Evolutionary conservation across 495 filamentous ascomycete genomes (phyloP).

Genomic region (Lineolata rhizophorae): DNA sequence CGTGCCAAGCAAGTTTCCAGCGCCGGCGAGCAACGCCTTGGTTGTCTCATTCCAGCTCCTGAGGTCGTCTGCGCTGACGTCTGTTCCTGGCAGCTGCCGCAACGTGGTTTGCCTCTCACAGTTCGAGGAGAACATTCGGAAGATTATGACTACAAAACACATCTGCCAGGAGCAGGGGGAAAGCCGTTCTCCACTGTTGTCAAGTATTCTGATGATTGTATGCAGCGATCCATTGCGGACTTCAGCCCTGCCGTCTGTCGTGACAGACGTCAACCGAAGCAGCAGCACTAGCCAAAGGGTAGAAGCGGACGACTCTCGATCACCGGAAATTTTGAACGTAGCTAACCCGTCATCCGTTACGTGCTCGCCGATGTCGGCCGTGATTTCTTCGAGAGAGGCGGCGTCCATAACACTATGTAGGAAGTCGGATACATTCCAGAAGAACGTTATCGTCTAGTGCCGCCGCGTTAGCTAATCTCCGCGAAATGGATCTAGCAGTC

Average conservation of each 20-base stretch:
- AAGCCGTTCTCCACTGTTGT: constrained; percentile 68
- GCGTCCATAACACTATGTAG: constrained; percentile 29
- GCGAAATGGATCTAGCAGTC: no score
- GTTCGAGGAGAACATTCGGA: constrained; percentile 41
- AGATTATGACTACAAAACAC: constrained; percentile 60
- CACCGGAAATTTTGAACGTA: no score
- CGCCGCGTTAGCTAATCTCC: not conserved
- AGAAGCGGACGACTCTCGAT: constrained; percentile 26
- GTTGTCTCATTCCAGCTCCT: constrained; percentile 57
- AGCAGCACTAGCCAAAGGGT: constrained; percentile 73
- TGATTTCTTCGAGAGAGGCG: constrained; percentile 22
- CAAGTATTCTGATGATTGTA: constrained; percentile 76
- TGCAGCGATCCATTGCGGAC: constrained; percentile 84
- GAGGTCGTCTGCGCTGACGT: constrained; percentile 13
- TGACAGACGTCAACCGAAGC: constrained; percentile 52
- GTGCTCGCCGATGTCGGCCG: constrained; percentile 20
- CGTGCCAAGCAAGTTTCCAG: constrained; percentile 41
- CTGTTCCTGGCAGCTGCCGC: constrained; percentile 5
- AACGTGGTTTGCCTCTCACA: constrained; percentile 8
- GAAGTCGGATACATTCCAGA: constrained; percentile 86
- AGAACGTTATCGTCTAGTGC: constrained; percentile 61
- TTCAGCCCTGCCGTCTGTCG: constrained; percentile 59
- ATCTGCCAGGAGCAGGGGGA: constrained; percentile 61
- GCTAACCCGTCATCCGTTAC: no score
- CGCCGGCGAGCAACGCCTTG: constrained; percentile 47